Evolutionary conservation across 176 grass and related monocot species (phyloP).

Genomic region (Oryza meyeriana): DNA sequence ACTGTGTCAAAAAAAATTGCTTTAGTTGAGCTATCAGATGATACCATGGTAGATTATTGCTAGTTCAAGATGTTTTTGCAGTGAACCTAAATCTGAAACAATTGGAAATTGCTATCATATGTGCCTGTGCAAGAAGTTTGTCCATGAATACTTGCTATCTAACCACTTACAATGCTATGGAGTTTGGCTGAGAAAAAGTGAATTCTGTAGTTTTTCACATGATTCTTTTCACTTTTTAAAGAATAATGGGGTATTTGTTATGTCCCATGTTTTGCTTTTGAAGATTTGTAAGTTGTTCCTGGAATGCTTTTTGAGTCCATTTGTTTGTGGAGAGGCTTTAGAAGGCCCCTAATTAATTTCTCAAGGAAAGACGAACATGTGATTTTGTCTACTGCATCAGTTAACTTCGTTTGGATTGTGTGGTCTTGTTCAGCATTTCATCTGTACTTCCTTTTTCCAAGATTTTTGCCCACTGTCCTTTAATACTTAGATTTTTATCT

Average conservation of each 20-base stretch:
- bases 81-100: background rate
- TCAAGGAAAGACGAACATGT: background rate
- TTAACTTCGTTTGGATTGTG: background rate
- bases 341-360: background rate
- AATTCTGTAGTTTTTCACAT: background rate
- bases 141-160: conserved; percentile 6
- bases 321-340: background rate
- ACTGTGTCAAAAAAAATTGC: background rate
- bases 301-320: background rate
- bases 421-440: conserved; percentile 5
- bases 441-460: background rate
- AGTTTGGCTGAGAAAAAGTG: background rate
- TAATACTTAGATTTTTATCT: background rate
- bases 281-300: background rate
- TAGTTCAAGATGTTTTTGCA: background rate
- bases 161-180: background rate
- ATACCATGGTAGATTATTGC: background rate
- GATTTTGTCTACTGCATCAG: background rate
- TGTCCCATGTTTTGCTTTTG: background rate
- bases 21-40: background rate
- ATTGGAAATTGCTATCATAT: background rate
- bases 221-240: background rate
- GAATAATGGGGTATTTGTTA: background rate
- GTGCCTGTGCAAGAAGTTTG: background rate
- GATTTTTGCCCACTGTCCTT: background rate